phyloP scores from a whole-genome alignment of 257 asterid genomes.

The Pogostemon cablin region DNA sequence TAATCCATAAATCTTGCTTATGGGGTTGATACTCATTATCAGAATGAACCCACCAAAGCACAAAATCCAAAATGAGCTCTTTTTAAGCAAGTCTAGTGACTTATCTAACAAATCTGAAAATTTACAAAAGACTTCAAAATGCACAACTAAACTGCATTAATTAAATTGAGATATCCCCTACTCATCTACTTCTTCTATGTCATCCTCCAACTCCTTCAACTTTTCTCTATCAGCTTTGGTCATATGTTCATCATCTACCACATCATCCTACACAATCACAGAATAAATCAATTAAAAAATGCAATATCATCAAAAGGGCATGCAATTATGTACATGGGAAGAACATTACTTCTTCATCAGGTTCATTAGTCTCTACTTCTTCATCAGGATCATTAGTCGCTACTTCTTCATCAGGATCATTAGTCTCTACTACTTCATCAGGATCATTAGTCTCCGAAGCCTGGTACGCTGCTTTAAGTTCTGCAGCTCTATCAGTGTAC shows the following conservation, averaged over 20 bases:
- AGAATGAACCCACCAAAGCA: background rate
- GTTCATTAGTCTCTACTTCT: conserved; percentile 29
- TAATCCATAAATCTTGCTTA: background rate
- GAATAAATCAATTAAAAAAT: background rate
- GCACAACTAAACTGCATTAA: conserved; percentile 11
- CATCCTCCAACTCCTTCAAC: conserved; percentile 32
- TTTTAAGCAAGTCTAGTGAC: background rate
- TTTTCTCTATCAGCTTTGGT: background rate
- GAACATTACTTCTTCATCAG: conserved; percentile 41
- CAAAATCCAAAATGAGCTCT: background rate
- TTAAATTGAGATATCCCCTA: conserved; percentile 27
- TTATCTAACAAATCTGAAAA: conserved; percentile 25
- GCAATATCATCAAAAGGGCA: background rate
- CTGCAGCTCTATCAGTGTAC: conserved; percentile 70
- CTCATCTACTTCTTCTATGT: conserved; percentile 36
- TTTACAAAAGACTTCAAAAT: conserved; percentile 44
- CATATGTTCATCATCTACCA: conserved; percentile 32
- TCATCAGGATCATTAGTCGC: conserved; percentile 32
- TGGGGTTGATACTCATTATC: background rate
- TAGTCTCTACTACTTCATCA: conserved; percentile 29
- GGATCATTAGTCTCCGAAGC: conserved; percentile 36
- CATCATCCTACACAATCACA: conserved; percentile 39
- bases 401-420: conserved; percentile 22
- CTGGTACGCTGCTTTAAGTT: conserved; percentile 70
- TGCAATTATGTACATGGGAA: background rate